These are phyloP conservation scores for Pelagophyceae sp. DNA, from an alignment of 352 stramenopile genomes.

Conservation along the genomic window DNA sequence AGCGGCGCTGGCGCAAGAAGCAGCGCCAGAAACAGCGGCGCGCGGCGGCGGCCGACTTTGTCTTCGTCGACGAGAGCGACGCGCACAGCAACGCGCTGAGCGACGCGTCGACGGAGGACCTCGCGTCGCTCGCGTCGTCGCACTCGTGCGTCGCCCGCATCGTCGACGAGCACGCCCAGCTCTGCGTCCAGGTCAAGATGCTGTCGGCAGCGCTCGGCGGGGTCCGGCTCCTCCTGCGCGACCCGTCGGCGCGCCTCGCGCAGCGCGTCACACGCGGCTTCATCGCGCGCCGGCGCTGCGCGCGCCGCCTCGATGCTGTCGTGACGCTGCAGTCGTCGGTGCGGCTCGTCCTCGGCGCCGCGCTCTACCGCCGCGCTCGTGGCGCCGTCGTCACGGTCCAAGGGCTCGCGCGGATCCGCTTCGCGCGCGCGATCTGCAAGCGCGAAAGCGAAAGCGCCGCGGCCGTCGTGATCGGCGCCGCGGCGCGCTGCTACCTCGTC, in stretches of 20 bases:
- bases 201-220: not conserved
- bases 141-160: not conserved
- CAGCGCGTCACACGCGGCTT: not conserved
- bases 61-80: not conserved
- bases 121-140: not conserved
- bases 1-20: not conserved
- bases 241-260: not conserved
- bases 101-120: not conserved
- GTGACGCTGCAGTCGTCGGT: not conserved
- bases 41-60: not conserved
- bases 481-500: not conserved
- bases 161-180: not conserved
- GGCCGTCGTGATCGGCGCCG: not conserved
- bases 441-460: no score
- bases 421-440: not conserved
- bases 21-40: no score
- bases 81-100: not conserved
- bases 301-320: not conserved
- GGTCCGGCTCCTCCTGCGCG: not conserved
- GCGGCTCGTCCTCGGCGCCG: not conserved
- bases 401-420: not conserved
- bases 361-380: no score
- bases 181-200: not conserved
- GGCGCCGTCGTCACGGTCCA: not conserved
- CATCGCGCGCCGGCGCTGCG: not conserved